Conservation (phyloP, 257 asterid species). For the Perilla frutescens region DNA sequence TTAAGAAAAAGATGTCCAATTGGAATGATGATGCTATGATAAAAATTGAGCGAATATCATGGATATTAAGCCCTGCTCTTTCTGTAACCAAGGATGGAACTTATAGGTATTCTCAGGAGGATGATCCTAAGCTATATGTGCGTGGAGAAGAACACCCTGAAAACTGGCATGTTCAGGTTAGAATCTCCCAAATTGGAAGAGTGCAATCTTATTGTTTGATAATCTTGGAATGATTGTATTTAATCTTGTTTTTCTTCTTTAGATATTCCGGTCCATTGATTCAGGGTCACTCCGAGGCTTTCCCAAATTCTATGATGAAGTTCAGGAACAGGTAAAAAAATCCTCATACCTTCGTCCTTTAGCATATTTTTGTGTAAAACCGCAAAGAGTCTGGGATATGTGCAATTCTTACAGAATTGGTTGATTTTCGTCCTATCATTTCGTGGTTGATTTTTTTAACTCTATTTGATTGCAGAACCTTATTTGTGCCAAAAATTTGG, state of each 20-base stretch:
- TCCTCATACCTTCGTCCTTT: slow-evolving; percentile 19
- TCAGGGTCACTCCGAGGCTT: slow-evolving; percentile 89
- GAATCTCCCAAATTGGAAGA: slow-evolving; percentile 31
- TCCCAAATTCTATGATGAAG: slow-evolving; percentile 63
- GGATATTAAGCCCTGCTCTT: slow-evolving; percentile 85
- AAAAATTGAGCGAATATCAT: slow-evolving; percentile 88
- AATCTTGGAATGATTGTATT: slow-evolving; percentile 32
- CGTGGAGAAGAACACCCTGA: slow-evolving; percentile 61
- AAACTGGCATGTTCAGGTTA: slow-evolving; percentile 94
- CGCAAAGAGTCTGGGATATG: not conserved
- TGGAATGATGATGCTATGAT: slow-evolving; percentile 97
- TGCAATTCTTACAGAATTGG: slow-evolving; percentile 14
- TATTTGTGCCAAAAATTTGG: slow-evolving; percentile 66
- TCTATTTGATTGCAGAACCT: slow-evolving; percentile 61
- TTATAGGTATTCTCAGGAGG: slow-evolving; percentile 50
- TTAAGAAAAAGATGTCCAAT: slow-evolving; percentile 64
- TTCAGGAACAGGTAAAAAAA: slow-evolving; percentile 60
- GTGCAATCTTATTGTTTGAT: slow-evolving; percentile 30
- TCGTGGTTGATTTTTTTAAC: slow-evolving; percentile 4
- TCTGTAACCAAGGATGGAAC: slow-evolving; percentile 56
- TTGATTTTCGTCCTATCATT: slow-evolving; percentile 13
- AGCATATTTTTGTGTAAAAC: slow-evolving; percentile 25
- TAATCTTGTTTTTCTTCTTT: slow-evolving; percentile 35
- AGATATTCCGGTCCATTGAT: slow-evolving; percentile 95
- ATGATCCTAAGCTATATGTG: slow-evolving; percentile 71